Conservation (phyloP, 163 green algal species). For the Volvox carteri region DNA sequence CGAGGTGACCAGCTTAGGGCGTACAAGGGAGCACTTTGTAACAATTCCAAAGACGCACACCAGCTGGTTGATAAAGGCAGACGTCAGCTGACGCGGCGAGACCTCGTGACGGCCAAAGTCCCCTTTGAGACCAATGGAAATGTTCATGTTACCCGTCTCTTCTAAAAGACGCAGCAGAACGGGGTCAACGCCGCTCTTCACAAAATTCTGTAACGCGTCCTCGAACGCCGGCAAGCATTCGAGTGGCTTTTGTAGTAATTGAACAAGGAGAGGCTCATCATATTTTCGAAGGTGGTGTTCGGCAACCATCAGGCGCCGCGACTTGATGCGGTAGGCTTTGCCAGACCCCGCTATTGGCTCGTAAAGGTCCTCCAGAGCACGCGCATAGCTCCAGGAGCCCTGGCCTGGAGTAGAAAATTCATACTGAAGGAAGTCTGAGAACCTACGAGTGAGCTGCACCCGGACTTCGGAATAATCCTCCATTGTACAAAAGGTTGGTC, state of each 20-base stretch:
- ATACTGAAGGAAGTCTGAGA: constrained; percentile 87
- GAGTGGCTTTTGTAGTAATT: constrained; percentile 81
- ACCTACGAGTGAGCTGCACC: constrained; percentile 83
- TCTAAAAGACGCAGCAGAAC: constrained; percentile 62
- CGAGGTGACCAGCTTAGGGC: constrained; percentile 58
- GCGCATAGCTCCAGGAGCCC: constrained; percentile 71
- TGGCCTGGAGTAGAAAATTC: constrained; percentile 82
- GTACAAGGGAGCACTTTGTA: constrained; percentile 90
- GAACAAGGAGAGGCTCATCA: constrained; percentile 60
- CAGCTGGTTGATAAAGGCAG: constrained; percentile 86
- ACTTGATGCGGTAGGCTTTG: constrained; percentile 58
- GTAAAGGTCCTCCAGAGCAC: constrained; percentile 69
- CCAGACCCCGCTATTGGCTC: constrained; percentile 54
- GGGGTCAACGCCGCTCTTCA: constrained; percentile 67
- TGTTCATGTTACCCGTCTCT: constrained; percentile 59
- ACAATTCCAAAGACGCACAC: constrained; percentile 97
- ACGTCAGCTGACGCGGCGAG: constrained; percentile 89
- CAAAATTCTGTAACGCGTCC: constrained; percentile 90
- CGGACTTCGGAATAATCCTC: constrained; percentile 75
- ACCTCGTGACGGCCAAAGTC: constrained; percentile 88
- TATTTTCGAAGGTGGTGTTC: constrained; percentile 65
- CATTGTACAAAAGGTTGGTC: constrained; percentile 57
- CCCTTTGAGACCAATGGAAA: constrained; percentile 89
- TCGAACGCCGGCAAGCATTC: constrained; percentile 90
- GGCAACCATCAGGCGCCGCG: constrained; percentile 52